Conservation (phyloP, 1,139 yeast species). For the Blastobotrys raffinosifermentans region DNA sequence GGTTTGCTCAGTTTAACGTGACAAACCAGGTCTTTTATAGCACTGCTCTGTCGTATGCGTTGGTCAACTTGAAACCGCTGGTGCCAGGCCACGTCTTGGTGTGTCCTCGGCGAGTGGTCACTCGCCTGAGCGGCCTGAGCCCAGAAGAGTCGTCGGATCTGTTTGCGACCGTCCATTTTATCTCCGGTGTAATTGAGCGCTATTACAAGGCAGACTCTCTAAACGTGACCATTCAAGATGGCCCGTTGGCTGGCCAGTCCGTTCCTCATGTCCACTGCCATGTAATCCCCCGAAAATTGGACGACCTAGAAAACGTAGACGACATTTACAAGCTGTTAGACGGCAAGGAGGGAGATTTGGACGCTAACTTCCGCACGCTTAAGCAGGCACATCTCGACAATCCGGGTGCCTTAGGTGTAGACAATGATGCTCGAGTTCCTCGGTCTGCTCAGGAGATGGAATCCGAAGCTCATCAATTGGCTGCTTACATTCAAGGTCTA, state of each 20-base stretch:
- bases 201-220: slow-evolving; percentile 71
- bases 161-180: slow-evolving; percentile 66
- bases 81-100: slow-evolving; percentile 86
- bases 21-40: slow-evolving; percentile 49
- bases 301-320: slow-evolving; percentile 58
- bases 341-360: slow-evolving; percentile 39
- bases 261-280: slow-evolving; percentile 94
- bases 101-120: slow-evolving; percentile 68
- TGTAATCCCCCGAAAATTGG: slow-evolving; percentile 68
- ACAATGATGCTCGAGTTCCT: slow-evolving; percentile 28
- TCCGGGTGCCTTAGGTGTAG: slow-evolving; percentile 35
- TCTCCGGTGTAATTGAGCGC: slow-evolving; percentile 59
- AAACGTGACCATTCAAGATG: slow-evolving; percentile 91
- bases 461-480: slow-evolving; percentile 52
- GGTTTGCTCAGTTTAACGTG: slow-evolving; percentile 43
- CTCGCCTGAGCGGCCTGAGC: slow-evolving; percentile 60
- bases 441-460: slow-evolving; percentile 59
- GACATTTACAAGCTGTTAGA: slow-evolving; percentile 61
- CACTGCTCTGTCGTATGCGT: slow-evolving; percentile 51
- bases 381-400: slow-evolving; percentile 29
- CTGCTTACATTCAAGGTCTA: slow-evolving; percentile 37
- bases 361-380: slow-evolving; percentile 31
- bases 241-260: slow-evolving; percentile 91
- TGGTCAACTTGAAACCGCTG: slow-evolving; percentile 84
- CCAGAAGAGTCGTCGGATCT: slow-evolving; percentile 71